phyloP scores from a whole-genome alignment of 768 basidiomycete genomes.

The Hericium rajendrae region DNA sequence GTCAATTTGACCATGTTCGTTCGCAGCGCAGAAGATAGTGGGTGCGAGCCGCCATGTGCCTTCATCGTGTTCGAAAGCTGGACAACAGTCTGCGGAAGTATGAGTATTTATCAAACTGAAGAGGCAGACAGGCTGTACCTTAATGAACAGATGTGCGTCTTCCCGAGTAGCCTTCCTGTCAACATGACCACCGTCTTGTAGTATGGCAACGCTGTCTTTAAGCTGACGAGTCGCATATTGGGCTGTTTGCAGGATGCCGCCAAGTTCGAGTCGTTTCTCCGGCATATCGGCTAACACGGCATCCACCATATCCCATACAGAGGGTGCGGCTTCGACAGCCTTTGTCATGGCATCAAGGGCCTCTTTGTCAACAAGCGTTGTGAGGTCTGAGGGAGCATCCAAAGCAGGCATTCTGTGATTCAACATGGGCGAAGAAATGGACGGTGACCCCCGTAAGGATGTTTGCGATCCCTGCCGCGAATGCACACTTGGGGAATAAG shows the following conservation, averaged over 20 bases:
- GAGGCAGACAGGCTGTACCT: slow-evolving; percentile 35
- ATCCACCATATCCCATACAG: slow-evolving; percentile 76
- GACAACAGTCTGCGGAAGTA: slow-evolving; percentile 50
- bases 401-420: slow-evolving; percentile 29
- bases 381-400: slow-evolving; percentile 45
- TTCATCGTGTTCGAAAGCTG: slow-evolving; percentile 69
- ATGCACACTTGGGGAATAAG: slow-evolving; percentile 19
- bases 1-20: slow-evolving; percentile 68
- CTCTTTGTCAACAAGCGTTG: slow-evolving; percentile 66
- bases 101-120: too few species aligned
- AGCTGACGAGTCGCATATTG: slow-evolving; percentile 56
- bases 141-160: slow-evolving; percentile 73
- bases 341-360: slow-evolving; percentile 68
- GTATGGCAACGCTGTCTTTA: slow-evolving; percentile 42
- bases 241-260: slow-evolving; percentile 49
- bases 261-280: slow-evolving; percentile 33
- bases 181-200: slow-evolving; percentile 46
- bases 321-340: slow-evolving; percentile 71
- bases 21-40: slow-evolving; percentile 53
- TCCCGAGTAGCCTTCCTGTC: slow-evolving; percentile 62
- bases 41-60: slow-evolving; percentile 41
- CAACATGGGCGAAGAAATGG: slow-evolving; percentile 29
- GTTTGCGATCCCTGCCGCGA: slow-evolving; percentile 36
- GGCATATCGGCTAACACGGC: slow-evolving; percentile 47
- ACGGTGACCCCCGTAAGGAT: slow-evolving; percentile 31